These are phyloP conservation scores for Rhizopogon roseolus DNA, from an alignment of 768 basidiomycete genomes.

Conservation along the genomic window DNA sequence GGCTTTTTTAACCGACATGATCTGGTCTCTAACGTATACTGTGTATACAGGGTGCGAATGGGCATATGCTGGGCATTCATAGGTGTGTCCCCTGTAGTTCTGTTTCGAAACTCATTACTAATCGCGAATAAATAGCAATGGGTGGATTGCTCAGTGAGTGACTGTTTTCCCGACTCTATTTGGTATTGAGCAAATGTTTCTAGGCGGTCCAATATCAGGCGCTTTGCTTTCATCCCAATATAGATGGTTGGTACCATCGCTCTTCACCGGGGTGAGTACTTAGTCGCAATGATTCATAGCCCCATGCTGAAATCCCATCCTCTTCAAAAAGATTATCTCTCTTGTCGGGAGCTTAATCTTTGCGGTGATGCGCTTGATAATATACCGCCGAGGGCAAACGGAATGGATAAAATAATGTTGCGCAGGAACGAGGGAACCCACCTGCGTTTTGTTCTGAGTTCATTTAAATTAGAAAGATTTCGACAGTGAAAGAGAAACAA, in stretches of 20 bases:
- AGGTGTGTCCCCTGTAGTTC: constrained; percentile 19
- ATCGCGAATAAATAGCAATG: constrained; percentile 8
- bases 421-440: too few species aligned
- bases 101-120: too few species aligned
- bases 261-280: constrained; percentile 43
- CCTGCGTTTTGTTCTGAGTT: too few species aligned
- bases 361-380: neutral
- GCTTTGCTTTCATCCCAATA: constrained; percentile 46
- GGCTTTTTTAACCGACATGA: neutral
- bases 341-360: neutral
- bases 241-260: constrained; percentile 53
- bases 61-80: constrained; percentile 46
- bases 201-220: constrained; percentile 55
- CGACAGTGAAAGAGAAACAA: too few species aligned
- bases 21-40: neutral
- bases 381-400: neutral
- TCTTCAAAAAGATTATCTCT: neutral
- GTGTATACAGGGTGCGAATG: constrained; percentile 26
- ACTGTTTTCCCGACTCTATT: neutral
- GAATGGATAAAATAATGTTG: neutral
- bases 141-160: constrained; percentile 17
- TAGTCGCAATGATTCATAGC: neutral
- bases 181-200: constrained; percentile 25
- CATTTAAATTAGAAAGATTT: too few species aligned
- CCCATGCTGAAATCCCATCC: neutral